Conservation (phyloP, 345 rosid species). For the Clausena lansium region DNA sequence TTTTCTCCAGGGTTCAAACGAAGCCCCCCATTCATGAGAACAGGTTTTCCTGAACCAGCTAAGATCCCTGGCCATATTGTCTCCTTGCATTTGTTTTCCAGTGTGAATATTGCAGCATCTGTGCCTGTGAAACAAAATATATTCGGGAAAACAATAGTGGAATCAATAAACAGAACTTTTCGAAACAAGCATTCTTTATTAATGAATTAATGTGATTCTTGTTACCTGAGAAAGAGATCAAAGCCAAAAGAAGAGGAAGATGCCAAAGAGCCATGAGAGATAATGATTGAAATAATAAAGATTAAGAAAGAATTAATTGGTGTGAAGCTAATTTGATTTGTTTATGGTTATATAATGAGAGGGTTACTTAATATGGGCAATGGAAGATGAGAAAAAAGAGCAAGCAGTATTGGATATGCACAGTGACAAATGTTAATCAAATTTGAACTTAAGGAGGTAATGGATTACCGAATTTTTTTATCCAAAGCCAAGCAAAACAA, state of each 20-base stretch:
- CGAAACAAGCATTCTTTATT: background rate
- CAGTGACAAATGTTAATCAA: background rate
- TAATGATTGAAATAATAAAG: no score
- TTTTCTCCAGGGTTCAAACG: constrained; percentile 27
- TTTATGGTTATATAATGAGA: no score
- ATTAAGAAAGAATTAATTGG: background rate
- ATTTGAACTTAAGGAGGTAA: background rate
- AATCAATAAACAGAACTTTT: background rate
- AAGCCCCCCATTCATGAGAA: constrained; percentile 36
- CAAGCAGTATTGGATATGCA: background rate
- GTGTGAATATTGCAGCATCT: constrained; percentile 15
- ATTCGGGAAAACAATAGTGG: no score
- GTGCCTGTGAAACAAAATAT: background rate
- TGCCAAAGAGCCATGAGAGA: background rate
- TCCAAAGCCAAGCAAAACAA: background rate
- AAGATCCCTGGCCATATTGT: constrained; percentile 46
- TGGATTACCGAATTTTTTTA: background rate
- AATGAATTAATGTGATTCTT: background rate
- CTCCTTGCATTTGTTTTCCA: constrained; percentile 38
- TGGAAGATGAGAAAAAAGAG: background rate
- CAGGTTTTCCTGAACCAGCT: constrained; percentile 35
- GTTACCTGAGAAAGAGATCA: constrained; percentile 4
- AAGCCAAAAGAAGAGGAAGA: constrained; percentile 1
- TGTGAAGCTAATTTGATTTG: background rate
- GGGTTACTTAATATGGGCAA: background rate